Evolutionary conservation across 2,329 filamentous ascomycete genomes (phyloP).

Genomic region (Corniculantispora saksenae): DNA sequence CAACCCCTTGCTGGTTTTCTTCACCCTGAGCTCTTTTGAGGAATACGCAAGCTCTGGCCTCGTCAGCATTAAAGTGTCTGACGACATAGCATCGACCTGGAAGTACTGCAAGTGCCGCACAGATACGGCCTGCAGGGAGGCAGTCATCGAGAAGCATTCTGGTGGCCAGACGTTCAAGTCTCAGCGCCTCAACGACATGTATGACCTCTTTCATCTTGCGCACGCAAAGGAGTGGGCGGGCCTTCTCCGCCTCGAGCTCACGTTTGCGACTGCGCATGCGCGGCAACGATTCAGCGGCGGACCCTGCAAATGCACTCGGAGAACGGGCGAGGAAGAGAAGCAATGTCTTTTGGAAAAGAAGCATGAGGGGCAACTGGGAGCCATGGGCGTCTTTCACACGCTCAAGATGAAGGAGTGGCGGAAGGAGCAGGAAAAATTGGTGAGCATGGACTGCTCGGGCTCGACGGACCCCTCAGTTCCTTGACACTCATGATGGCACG

Average conservation of each 20-base stretch:
- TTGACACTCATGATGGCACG: too few species aligned
- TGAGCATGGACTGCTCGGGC: not conserved
- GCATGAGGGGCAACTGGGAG: slow-evolving; percentile 25
- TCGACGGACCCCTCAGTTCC: too few species aligned
- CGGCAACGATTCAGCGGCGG: slow-evolving; percentile 25
- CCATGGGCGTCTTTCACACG: slow-evolving; percentile 23
- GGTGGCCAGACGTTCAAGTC: slow-evolving; percentile 24
- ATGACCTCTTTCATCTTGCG: slow-evolving; percentile 23
- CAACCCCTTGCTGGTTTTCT: slow-evolving; percentile 38
- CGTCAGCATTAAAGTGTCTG: slow-evolving; percentile 32
- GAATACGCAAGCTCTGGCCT: slow-evolving; percentile 27
- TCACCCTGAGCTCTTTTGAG: slow-evolving; percentile 26
- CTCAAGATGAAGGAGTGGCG: slow-evolving; percentile 20
- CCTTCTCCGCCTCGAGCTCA: slow-evolving; percentile 25
- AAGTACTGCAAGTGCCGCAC: slow-evolving; percentile 37
- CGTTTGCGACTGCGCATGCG: slow-evolving; percentile 21
- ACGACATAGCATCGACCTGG: slow-evolving; percentile 36
- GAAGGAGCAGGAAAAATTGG: not conserved
- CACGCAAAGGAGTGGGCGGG: slow-evolving; percentile 21
- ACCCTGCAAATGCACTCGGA: slow-evolving; percentile 24
- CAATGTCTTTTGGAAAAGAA: slow-evolving; percentile 21
- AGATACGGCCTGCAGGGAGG: not conserved
- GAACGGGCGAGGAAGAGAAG: slow-evolving; percentile 22
- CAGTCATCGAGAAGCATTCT: slow-evolving; percentile 18
- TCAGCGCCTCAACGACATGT: slow-evolving; percentile 12